These are phyloP conservation scores for Cryphonectria parasitica DNA, from an alignment of 2,329 filamentous ascomycete genomes.

Conservation along the genomic window DNA sequence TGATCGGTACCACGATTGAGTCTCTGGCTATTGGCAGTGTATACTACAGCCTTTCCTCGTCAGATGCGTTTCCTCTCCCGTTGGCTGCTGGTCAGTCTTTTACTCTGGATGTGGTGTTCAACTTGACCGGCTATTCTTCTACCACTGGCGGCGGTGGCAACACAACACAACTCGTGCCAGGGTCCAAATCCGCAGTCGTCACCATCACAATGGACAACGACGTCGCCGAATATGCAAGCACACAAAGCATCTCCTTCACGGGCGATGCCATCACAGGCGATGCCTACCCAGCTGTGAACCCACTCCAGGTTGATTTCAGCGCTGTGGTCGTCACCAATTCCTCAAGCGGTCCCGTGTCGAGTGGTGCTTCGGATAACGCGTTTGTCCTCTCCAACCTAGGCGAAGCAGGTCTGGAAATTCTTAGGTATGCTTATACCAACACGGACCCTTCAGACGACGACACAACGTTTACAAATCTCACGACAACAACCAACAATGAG, in stretches of 20 bases:
- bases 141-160: neutral
- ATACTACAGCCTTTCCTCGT: constrained; percentile 5
- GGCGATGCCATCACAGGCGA: constrained; percentile 43
- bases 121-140: constrained; percentile 4
- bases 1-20: constrained; percentile 10
- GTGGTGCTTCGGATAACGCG: constrained; percentile 7
- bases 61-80: neutral
- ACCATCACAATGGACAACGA: constrained; percentile 13
- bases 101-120: constrained; percentile 4
- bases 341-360: constrained; percentile 1
- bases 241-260: constrained; percentile 42
- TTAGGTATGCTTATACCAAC: constrained; percentile 13
- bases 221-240: constrained; percentile 40
- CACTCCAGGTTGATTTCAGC: constrained; percentile 45
- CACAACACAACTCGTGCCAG: neutral
- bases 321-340: constrained; percentile 37
- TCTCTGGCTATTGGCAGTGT: neutral
- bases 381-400: constrained; percentile 14
- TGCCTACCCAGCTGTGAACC: constrained; percentile 42
- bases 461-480: constrained; percentile 6
- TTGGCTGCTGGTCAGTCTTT: constrained; percentile 11
- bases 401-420: constrained; percentile 1
- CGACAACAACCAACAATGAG: neutral
- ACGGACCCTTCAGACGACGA: constrained; percentile 10
- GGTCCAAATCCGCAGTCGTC: constrained; percentile 9